phyloP scores from a whole-genome alignment of 169 alveolate genomes.

The Blepharisma undulans region DNA sequence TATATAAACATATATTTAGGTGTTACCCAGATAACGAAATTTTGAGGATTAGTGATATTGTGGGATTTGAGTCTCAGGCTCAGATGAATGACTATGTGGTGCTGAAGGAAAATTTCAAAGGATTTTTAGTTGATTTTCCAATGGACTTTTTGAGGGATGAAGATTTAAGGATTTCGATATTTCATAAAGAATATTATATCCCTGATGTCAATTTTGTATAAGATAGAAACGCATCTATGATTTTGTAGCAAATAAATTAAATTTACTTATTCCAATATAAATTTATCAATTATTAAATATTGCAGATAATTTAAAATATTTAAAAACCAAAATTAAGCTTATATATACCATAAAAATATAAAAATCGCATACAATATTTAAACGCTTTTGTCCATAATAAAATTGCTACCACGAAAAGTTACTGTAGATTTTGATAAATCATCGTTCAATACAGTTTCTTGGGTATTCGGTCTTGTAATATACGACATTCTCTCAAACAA shows the following conservation, averaged over 20 bases:
- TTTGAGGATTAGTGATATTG: neutral
- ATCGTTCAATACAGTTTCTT: neutral
- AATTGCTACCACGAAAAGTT: neutral
- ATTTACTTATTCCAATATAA: neutral
- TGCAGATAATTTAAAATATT: too few species aligned
- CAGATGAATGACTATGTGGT: neutral
- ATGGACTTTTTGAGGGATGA: constrained; percentile 10
- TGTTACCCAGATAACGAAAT: constrained; percentile 72
- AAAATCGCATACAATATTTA: too few species aligned
- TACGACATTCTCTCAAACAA: neutral
- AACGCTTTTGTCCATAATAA: neutral
- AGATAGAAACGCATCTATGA: neutral
- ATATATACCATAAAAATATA: too few species aligned
- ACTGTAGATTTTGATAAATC: neutral
- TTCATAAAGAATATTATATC: constrained; percentile 10
- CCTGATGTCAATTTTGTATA: constrained; percentile 32
- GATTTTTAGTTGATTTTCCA: constrained; percentile 26
- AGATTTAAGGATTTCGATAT: neutral
- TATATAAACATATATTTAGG: constrained; percentile 62
- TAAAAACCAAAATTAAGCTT: too few species aligned
- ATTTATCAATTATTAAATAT: too few species aligned
- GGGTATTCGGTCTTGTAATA: neutral
- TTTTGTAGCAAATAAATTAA: neutral
- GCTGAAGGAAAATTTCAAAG: neutral
- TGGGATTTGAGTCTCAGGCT: neutral